Base-by-base conservation (phyloP, 495 filamentous ascomycete species). In the Lasiosphaeriaceae sp. region DNA sequence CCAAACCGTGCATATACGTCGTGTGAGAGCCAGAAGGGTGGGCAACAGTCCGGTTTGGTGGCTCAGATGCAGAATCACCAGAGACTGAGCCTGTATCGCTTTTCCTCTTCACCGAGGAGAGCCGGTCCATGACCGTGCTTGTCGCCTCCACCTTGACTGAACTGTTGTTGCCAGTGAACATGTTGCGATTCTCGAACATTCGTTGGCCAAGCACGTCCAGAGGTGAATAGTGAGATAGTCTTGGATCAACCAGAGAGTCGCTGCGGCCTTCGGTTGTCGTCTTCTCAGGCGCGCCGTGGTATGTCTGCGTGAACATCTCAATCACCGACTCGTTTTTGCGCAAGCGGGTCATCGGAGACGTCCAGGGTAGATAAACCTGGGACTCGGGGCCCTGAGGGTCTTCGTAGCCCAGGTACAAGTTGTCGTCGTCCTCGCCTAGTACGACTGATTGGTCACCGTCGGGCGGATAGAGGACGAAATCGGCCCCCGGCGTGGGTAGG, bases 291-390 rank as follows among this genome's bases (percentile, higher is more conserved):
- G 22, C 29, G 31, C 56, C 47, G 45, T 68, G 53, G 56, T 70
- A 69, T 8, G 65, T 59, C 44, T 70, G 61, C 17, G 59, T 62
- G 49, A 71, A 68, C 43, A 31, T 54, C 41, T 68, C 63, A 4
- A 68, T 56, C 39, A 68, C 21, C 9, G 44, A 51, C 54, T 70
- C 63, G 45, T 63, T 68, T 29, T 62, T 62, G 23, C 66, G 59
- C 19, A 71, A 22, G 17, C 68, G 66, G 16, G 67, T 71, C 20
- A 34, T 58, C 2, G 68, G 70, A 11, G 70, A 72, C 2, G 63
- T 61, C 70, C 70, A 72, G 11, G 70, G 70, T 11, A 72, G 43
- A 48, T 63, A 69, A 14, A 56, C 54, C 22, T 50, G 54, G 6
- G 64, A 58, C 37, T 64, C 56, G 50, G 37, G 31, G 2, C 29